Base-by-base conservation (phyloP, 2,329 filamentous ascomycete species). In the Cladophialophora immunda region DNA sequence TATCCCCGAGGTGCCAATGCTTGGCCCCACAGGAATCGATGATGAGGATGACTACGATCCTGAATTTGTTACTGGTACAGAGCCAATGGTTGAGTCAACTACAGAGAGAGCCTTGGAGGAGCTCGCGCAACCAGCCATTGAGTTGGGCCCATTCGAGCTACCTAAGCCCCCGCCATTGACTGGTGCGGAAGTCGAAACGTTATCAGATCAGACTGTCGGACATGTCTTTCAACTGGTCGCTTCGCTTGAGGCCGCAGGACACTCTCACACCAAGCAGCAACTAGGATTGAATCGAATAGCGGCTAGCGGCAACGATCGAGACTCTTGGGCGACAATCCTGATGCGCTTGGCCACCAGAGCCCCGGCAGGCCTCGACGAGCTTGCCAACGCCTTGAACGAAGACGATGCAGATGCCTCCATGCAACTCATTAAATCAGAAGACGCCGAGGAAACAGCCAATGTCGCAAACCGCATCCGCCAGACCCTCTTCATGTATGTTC, bases 21-120 rank as follows among this genome's bases (percentile, higher is more conserved):
- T 68, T 15, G 70, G 68, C 9, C 77, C 90, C 1, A 87, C 86
- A 29, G 89, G 92, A 3, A 89, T 91, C 6, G 89, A 90, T 8
- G 93, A 97, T 50, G 94, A 97, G 22, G 93, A 97, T 71, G 92
- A 97, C 73, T 97, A 97, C 75, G 94, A 97, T 74, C 94, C 94
- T 0, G 92, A 96, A 75, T 93, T 93, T 72, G 88, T 90, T 66
- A 86, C 90, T 8, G 87, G 89, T 38, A 91, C 94, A 75, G 89
- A 92, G 34, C 80, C 90, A 57, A 92, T 94, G 78, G 83, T 93
- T 15, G 92, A 94, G 75, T 87, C 87, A 68, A 84, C 89, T 4
- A 85, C 89, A n/a, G 81, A 87, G 3, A 68, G 62, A 29, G 68
- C 65, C 15, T 58, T 68, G 19, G 84, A 86, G 54, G 84, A 86